Conservation (phyloP, 768 basidiomycete species). For the Rhodotorula diobovata region DNA sequence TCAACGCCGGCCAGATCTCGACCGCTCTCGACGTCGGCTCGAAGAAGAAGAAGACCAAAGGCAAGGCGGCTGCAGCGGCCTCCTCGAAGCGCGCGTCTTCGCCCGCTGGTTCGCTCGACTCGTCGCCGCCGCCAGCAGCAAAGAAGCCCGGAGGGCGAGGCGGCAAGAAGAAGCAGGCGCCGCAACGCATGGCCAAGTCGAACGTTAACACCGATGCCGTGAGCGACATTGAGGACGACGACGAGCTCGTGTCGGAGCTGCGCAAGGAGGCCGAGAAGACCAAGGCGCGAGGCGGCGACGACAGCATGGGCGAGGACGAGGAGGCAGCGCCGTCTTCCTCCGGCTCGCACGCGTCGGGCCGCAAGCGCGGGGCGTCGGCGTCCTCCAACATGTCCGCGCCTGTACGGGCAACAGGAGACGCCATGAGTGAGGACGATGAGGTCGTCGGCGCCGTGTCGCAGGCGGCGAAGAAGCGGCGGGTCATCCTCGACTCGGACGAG, state of each 20-base stretch:
- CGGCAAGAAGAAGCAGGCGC: constrained; percentile 2
- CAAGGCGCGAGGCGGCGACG: background rate
- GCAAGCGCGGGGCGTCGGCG: constrained; percentile 16
- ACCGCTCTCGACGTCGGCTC: constrained; percentile 6
- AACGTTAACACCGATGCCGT: constrained; percentile 9
- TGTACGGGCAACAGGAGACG: background rate
- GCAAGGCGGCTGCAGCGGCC: background rate
- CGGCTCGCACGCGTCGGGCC: background rate
- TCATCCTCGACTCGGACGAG: constrained; percentile 26
- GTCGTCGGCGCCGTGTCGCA: constrained; percentile 7
- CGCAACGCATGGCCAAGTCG: constrained; percentile 8
- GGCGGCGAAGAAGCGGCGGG: constrained; percentile 34
- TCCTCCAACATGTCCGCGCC: background rate
- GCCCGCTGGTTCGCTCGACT: background rate
- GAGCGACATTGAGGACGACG: constrained; percentile 27
- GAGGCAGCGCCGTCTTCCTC: background rate
- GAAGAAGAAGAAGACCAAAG: constrained; percentile 13
- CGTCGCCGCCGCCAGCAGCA: background rate
- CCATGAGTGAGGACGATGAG: background rate
- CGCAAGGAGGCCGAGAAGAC: background rate
- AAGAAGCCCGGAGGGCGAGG: constrained; percentile 5
- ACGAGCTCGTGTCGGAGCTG: constrained; percentile 1
- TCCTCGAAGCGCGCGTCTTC: background rate
- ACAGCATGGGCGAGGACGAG: background rate
- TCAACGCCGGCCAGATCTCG: constrained; percentile 13